Conservation (phyloP, 108 stramenopile genomes). For the Stephanodiscus minutulus region DNA sequence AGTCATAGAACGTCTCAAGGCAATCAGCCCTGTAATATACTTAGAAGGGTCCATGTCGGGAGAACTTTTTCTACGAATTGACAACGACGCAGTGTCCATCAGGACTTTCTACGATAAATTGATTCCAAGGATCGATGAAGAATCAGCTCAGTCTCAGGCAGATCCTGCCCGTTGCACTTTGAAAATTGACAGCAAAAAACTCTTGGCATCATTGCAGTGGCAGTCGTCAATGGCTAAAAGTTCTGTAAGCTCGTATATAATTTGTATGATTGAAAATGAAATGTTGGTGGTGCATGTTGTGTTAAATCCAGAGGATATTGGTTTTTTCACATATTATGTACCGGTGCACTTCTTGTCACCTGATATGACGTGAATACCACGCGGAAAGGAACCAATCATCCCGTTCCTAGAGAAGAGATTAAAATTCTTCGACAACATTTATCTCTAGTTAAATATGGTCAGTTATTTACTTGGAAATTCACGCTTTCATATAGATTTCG, state of each 20-base stretch:
- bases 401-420: too few relatives aligned
- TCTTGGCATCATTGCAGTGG: constrained; percentile 81
- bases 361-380: constrained; percentile 7
- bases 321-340: constrained; percentile 85
- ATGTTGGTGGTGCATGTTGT: constrained; percentile 81
- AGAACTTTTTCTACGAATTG: constrained; percentile 51
- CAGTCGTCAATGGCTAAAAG: constrained; percentile 56
- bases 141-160: constrained; percentile 14
- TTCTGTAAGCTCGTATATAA: constrained; percentile 64
- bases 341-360: constrained; percentile 71
- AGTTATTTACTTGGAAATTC: too few relatives aligned
- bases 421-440: neutral
- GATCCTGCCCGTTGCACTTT: constrained; percentile 50
- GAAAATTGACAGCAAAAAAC: constrained; percentile 85
- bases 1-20: constrained; percentile 75
- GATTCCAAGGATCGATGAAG: constrained; percentile 39
- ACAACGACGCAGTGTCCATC: constrained; percentile 57
- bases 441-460: neutral
- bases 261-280: constrained; percentile 85
- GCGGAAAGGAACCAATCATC: too few relatives aligned
- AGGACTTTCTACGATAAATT: constrained; percentile 57
- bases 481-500: too few relatives aligned
- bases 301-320: constrained; percentile 67
- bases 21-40: constrained; percentile 60
- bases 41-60: constrained; percentile 58